Percentiles rank a stretch among this genome's conserved stretches.
Conservation (phyloP, 139 green algal species). For the Pleodorina starrii region DNA sequence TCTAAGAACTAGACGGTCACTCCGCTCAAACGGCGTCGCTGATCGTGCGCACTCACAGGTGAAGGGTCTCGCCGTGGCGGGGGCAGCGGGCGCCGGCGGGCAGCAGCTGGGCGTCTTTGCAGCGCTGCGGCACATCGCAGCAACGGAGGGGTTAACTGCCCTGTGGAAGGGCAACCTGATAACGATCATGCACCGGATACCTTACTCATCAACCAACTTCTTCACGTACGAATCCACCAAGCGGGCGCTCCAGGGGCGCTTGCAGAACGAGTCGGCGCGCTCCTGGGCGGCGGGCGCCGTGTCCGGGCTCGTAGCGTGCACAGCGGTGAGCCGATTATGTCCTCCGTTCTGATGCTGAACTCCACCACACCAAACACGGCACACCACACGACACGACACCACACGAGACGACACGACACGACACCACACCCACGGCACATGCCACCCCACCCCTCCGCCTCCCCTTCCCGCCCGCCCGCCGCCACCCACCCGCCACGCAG, state of each 20-base stretch:
- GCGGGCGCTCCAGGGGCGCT: conserved; percentile 27
- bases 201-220: conserved; percentile 98
- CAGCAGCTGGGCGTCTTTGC: background rate
- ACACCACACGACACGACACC: too few species aligned
- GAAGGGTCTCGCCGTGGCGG: background rate
- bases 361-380: too few species aligned
- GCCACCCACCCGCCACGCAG: too few species aligned
- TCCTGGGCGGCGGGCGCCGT: conserved; percentile 79
- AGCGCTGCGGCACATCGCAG: conserved; percentile 52
- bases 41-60: too few species aligned
- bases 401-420: too few species aligned
- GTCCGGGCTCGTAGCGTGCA: conserved; percentile 89
- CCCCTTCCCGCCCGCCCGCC: too few species aligned
- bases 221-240: conserved; percentile 88
- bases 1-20: too few species aligned
- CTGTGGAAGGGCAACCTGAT: conserved; percentile 95
- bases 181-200: conserved; percentile 95
- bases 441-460: too few species aligned
- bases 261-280: conserved; percentile 64
- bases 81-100: background rate
- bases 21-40: too few species aligned
- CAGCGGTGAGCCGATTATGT: conserved; percentile 71
- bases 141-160: conserved; percentile 81
- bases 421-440: too few species aligned
- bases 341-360: too few species aligned